Evolutionary conservation across 345 rosid species (phyloP).

Genomic region (Populus ilicifolia): DNA sequence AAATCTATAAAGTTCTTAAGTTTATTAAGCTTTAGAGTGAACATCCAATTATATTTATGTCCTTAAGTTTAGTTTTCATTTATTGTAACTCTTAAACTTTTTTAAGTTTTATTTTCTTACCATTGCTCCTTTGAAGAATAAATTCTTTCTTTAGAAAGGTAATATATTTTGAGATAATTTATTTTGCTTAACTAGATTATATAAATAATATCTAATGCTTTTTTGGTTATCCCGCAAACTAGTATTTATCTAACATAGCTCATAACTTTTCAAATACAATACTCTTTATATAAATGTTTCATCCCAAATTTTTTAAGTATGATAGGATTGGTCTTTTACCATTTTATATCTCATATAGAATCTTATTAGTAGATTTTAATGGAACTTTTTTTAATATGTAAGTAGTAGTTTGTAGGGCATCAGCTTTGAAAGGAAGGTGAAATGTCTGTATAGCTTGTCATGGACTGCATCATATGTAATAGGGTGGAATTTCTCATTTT

Average conservation of each 20-base stretch:
- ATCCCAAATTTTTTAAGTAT: background rate
- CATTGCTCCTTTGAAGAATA: background rate
- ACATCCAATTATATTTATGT: no score
- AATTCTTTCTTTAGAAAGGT: no score
- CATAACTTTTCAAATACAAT: background rate
- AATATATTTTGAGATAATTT: background rate
- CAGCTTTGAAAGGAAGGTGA: background rate
- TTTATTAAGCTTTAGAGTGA: no score
- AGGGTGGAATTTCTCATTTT: background rate
- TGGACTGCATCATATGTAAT: background rate
- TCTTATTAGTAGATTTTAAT: background rate
- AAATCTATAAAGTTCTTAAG: no score
- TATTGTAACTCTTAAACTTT: background rate
- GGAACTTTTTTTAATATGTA: background rate
- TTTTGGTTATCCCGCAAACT: background rate
- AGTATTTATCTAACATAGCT: background rate
- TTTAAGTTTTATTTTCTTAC: background rate
- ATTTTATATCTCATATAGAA: background rate
- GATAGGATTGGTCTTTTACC: background rate
- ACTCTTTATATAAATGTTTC: background rate
- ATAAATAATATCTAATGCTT: background rate
- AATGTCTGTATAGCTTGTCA: background rate
- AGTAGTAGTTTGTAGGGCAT: background rate
- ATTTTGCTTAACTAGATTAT: background rate
- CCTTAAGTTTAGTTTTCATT: background rate